Evolutionary conservation across 176 grass and related monocot genomes (phyloP).

Genomic region (Stipa capillata): DNA sequence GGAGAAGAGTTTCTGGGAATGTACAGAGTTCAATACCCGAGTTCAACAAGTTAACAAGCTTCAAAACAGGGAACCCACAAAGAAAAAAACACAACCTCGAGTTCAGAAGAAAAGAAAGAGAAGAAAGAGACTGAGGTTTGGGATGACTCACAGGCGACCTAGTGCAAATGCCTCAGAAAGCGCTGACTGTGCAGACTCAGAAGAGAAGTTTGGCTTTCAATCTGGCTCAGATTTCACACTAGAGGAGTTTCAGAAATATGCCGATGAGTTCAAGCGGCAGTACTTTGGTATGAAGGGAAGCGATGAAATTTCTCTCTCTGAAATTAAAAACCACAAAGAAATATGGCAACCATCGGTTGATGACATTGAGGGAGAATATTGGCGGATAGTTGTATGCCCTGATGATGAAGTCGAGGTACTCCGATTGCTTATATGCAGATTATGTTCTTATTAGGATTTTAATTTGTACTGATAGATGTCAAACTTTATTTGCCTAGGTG

Average conservation of each 20-base stretch:
- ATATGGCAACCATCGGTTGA: slow-evolving; percentile 56
- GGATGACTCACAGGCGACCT: slow-evolving; percentile 61
- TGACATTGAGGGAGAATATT: slow-evolving; percentile 98
- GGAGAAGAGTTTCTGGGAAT: slow-evolving; percentile 66
- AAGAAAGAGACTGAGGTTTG: slow-evolving; percentile 84
- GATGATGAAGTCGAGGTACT: slow-evolving; percentile 87
- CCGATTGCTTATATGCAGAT: background rate
- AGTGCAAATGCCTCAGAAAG: slow-evolving; percentile 37
- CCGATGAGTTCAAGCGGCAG: slow-evolving; percentile 63
- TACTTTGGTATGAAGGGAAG: slow-evolving; percentile 65
- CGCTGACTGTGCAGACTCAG: slow-evolving; percentile 39
- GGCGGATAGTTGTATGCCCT: slow-evolving; percentile 79
- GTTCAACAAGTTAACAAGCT: slow-evolving; percentile 95
- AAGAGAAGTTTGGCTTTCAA: slow-evolving; percentile 97
- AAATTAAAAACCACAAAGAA: slow-evolving; percentile 43
- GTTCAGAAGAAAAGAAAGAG: slow-evolving; percentile 64
- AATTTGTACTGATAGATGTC: slow-evolving; percentile 9
- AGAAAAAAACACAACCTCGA: slow-evolving; percentile 51
- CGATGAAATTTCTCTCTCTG: slow-evolving; percentile 41
- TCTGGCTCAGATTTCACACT: slow-evolving; percentile 88
- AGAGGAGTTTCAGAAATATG: slow-evolving; percentile 50
- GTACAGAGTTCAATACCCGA: slow-evolving; percentile 71
- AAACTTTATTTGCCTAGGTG: slow-evolving; percentile 48
- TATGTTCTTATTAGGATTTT: background rate
- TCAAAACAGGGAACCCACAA: slow-evolving; percentile 77